Conservation (phyloP, 2,329 filamentous ascomycete genomes). For the Coleophoma cylindrospora region DNA sequence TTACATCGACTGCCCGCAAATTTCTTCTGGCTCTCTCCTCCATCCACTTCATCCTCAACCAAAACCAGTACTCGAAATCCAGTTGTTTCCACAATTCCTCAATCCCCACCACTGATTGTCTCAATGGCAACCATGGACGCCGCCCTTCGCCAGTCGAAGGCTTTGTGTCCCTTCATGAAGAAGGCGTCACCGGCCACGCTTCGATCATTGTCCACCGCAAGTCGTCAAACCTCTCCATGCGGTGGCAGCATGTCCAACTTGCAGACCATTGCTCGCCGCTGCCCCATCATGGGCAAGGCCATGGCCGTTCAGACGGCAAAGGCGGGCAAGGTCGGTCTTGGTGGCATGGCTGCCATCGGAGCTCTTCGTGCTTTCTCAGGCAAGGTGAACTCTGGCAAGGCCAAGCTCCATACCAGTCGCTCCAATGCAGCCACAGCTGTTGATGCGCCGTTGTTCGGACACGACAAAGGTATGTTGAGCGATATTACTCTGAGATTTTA, state of each 20-base stretch:
- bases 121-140: slow-evolving; percentile 69
- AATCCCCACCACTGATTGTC: background rate
- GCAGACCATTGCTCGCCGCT: slow-evolving; percentile 88
- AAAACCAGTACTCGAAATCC: background rate
- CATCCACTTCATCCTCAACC: background rate
- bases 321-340: slow-evolving; percentile 36
- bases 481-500: slow-evolving; percentile 18
- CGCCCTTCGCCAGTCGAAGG: slow-evolving; percentile 89
- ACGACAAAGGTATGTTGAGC: slow-evolving; percentile 43
- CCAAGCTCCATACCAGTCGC: slow-evolving; percentile 76
- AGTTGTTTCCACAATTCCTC: too few species aligned
- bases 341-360: slow-evolving; percentile 37
- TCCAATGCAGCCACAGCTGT: slow-evolving; percentile 74
- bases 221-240: slow-evolving; percentile 59
- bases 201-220: slow-evolving; percentile 76
- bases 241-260: slow-evolving; percentile 96
- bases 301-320: slow-evolving; percentile 77
- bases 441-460: slow-evolving; percentile 47
- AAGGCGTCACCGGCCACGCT: slow-evolving; percentile 89
- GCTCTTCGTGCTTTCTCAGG: slow-evolving; percentile 46
- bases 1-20: background rate
- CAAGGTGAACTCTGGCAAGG: slow-evolving; percentile 53
- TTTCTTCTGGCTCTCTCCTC: background rate
- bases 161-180: slow-evolving; percentile 96
- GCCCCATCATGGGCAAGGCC: slow-evolving; percentile 98